A percentile compares a stretch with the other conserved stretches of the same genome.
Conservation (phyloP, 148 eudicot genomes). For the Nepenthes mirabilis region DNA sequence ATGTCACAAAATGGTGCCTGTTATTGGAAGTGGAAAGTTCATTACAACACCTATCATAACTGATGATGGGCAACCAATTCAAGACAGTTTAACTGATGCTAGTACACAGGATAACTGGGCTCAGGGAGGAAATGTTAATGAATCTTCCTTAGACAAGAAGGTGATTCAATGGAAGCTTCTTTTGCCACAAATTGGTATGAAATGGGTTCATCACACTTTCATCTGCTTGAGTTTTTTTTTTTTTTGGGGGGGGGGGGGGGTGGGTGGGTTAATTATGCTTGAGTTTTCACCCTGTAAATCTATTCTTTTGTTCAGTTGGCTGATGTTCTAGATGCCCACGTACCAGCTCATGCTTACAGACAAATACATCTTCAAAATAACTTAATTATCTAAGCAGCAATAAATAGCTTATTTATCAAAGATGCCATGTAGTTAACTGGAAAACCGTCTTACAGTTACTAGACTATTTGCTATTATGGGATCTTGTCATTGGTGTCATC, state of each 20-base stretch:
- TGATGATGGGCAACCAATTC: slow-evolving; percentile 55
- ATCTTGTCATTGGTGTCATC: no score
- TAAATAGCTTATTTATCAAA: no score
- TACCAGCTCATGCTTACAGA: no score
- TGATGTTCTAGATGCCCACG: no score
- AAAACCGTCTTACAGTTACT: no score
- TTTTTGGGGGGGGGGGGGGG: no score
- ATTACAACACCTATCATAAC: slow-evolving; percentile 47
- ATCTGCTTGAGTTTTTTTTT: background rate
- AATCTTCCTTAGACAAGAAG: slow-evolving; percentile 26
- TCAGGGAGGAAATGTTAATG: slow-evolving; percentile 19
- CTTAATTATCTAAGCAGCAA: no score
- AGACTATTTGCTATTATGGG: no score
- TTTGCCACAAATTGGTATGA: slow-evolving; percentile 89
- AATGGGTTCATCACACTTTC: slow-evolving; percentile 8
- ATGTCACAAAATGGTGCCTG: slow-evolving; percentile 77
- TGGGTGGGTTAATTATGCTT: no score
- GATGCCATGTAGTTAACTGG: no score
- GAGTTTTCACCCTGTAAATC: background rate
- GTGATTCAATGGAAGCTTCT: slow-evolving; percentile 70
- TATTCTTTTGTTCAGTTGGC: no score
- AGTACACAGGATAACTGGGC: slow-evolving; percentile 6
- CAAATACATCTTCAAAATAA: no score
- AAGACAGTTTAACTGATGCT: slow-evolving; percentile 4
- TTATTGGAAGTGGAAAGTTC: slow-evolving; percentile 63